Evolutionary conservation across 2,329 filamentous ascomycete genomes (phyloP).

Genomic region (Microsporum canis): DNA sequence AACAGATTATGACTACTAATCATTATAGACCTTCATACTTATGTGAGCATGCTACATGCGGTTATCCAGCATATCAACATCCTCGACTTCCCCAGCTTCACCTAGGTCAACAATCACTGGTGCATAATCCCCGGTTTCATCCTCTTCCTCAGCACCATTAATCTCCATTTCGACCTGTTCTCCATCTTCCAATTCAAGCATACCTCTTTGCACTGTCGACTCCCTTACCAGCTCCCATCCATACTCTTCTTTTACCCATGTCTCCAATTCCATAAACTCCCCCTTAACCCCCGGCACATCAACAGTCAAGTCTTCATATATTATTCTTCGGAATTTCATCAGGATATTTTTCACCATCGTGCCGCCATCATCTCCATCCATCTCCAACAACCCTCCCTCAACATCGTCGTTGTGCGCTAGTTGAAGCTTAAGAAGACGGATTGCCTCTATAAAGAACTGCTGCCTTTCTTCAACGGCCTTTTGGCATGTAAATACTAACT

Average conservation of each 20-base stretch:
- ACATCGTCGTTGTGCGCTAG: constrained; percentile 47
- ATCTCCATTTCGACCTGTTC: constrained; percentile 51
- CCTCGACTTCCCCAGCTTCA: constrained; percentile 9
- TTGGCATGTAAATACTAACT: constrained; percentile 46
- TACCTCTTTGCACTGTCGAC: constrained; percentile 44
- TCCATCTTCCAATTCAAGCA: constrained; percentile 52
- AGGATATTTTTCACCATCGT: constrained; percentile 44
- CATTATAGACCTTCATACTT: background rate
- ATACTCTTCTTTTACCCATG: constrained; percentile 43
- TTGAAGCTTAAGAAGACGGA: constrained; percentile 43
- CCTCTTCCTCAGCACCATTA: constrained; percentile 45
- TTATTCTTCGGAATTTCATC: constrained; percentile 39
- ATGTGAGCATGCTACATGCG: background rate
- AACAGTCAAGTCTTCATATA: constrained; percentile 32
- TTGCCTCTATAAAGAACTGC: constrained; percentile 41
- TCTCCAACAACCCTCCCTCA: constrained; percentile 51
- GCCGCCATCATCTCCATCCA: constrained; percentile 42
- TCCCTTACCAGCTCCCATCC: constrained; percentile 47
- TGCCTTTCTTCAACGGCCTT: constrained; percentile 39
- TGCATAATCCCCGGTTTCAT: constrained; percentile 55
- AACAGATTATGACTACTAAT: background rate
- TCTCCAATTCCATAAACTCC: constrained; percentile 45
- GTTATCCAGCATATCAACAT: constrained; percentile 2
- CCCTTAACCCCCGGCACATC: constrained; percentile 33
- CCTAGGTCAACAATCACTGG: constrained; percentile 47